These are phyloP conservation scores for Theobroma grandiflorum DNA, from an alignment of 441 rosid genomes.

Conservation along the genomic window DNA sequence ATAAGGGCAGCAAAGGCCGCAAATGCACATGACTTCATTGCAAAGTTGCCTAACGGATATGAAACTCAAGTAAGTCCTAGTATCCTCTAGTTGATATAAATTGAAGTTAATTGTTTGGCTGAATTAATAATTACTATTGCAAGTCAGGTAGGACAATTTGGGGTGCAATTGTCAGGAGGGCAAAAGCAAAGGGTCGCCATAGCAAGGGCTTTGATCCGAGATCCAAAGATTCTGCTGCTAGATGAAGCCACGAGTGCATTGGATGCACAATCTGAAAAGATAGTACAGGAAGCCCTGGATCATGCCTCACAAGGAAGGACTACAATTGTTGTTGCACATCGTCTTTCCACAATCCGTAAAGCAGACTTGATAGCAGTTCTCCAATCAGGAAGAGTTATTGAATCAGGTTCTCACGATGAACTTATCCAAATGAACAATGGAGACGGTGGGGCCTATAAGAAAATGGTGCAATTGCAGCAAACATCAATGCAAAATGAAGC, in stretches of 20 bases:
- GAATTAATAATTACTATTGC: not conserved
- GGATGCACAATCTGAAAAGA: slow-evolving; percentile 51
- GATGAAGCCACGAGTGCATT: slow-evolving; percentile 55
- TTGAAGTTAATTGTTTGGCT: slow-evolving; percentile 5
- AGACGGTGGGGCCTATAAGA: slow-evolving; percentile 39
- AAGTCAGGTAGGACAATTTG: slow-evolving; percentile 52
- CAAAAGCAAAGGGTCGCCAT: slow-evolving; percentile 56
- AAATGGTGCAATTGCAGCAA: slow-evolving; percentile 48
- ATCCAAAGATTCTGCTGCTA: slow-evolving; percentile 48
- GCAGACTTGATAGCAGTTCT: slow-evolving; percentile 45
- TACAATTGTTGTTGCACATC: slow-evolving; percentile 46
- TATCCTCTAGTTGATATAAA: not conserved
- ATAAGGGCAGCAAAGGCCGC: slow-evolving; percentile 47
- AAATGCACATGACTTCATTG: slow-evolving; percentile 55
- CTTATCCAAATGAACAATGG: slow-evolving; percentile 42
- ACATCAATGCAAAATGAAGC: slow-evolving; percentile 32
- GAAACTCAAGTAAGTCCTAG: slow-evolving; percentile 45
- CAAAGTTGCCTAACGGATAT: slow-evolving; percentile 45
- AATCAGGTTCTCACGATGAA: slow-evolving; percentile 52
- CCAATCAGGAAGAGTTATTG: slow-evolving; percentile 45
- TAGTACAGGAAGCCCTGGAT: slow-evolving; percentile 52
- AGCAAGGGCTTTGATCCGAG: slow-evolving; percentile 51
- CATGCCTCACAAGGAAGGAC: slow-evolving; percentile 52
- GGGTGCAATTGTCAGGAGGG: slow-evolving; percentile 55
- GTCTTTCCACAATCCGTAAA: slow-evolving; percentile 48